These are phyloP conservation scores for Paralagenidium karlingii DNA, from an alignment of 352 stramenopile genomes.

Conservation along the genomic window DNA sequence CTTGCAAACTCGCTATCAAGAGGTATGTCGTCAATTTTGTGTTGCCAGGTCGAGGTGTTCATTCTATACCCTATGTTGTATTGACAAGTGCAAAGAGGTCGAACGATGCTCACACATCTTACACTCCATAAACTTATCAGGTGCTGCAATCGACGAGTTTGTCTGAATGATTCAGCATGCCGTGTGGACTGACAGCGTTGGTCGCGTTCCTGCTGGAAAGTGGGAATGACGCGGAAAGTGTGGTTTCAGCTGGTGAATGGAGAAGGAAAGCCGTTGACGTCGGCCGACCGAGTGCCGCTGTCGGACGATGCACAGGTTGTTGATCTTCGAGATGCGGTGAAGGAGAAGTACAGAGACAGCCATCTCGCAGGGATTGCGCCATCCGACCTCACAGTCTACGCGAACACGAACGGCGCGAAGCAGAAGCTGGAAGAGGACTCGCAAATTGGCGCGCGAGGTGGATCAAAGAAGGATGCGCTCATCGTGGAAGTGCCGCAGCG, in stretches of 20 bases:
- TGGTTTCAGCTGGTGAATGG: constrained; percentile 6
- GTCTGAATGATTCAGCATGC: too few relatives aligned
- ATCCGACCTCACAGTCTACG: constrained; percentile 6
- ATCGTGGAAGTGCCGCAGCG: constrained; percentile 6
- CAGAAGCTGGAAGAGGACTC: constrained; percentile 2
- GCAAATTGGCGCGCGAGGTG: constrained; percentile 5
- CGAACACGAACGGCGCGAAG: not conserved
- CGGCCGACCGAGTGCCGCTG: constrained; percentile 1
- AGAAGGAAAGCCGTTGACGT: constrained; percentile 4
- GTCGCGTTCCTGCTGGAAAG: too few relatives aligned
- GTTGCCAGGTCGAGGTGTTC: too few relatives aligned
- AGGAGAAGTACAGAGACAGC: not conserved
- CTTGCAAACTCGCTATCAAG: too few relatives aligned
- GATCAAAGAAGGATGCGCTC: constrained; percentile 5
- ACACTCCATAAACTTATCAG: too few relatives aligned
- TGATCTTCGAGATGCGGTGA: constrained; percentile 5
- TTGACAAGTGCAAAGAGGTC: too few relatives aligned
- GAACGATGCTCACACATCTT: too few relatives aligned
- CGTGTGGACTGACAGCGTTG: too few relatives aligned
- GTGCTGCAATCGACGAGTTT: too few relatives aligned
- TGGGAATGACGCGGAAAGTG: constrained; percentile 4
- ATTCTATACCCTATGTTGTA: too few relatives aligned
- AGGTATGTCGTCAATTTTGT: too few relatives aligned
- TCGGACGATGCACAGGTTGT: constrained; percentile 6
- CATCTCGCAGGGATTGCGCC: constrained; percentile 1